phyloP scores from a whole-genome alignment of 371 early-diverging fungal species.

The Mortierella sp. region DNA sequence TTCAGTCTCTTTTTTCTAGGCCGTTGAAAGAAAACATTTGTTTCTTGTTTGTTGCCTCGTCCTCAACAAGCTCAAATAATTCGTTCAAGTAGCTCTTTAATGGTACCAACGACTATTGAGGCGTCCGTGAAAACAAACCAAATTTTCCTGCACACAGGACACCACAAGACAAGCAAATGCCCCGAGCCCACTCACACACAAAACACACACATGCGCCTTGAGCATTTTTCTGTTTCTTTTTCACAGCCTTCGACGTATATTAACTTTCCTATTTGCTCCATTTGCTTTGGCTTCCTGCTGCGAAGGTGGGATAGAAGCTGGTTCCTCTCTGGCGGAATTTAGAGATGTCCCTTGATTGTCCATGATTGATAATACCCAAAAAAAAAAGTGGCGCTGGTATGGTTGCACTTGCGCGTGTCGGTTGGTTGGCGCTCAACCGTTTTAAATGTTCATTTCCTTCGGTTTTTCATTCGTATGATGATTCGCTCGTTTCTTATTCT shows the following conservation, averaged over 20 bases:
- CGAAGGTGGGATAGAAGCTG: conserved; percentile 27
- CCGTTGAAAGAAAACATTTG: not conserved
- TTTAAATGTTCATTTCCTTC: not conserved
- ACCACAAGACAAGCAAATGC: not conserved
- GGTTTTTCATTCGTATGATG: too few relatives aligned
- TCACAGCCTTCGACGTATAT: conserved; percentile 8
- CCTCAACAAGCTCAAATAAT: not conserved
- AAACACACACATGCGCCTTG: not conserved
- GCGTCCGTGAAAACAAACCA: not conserved
- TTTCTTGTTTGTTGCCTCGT: not conserved
- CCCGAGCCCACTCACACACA: not conserved
- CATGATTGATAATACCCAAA: not conserved
- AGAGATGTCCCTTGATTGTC: not conserved
- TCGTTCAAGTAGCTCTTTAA: not conserved
- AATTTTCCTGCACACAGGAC: not conserved
- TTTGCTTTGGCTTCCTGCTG: not conserved
- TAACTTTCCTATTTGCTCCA: not conserved
- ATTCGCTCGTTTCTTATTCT: too few relatives aligned
- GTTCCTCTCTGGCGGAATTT: conserved; percentile 11
- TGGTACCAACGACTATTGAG: too few relatives aligned
- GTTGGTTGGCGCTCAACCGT: not conserved
- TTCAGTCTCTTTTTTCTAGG: not conserved
- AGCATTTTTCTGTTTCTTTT: not conserved
- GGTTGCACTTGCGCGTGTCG: not conserved
- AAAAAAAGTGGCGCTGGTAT: not conserved